phyloP scores from a whole-genome alignment of 331 rosid genomes.

The Telfairia occidentalis region DNA sequence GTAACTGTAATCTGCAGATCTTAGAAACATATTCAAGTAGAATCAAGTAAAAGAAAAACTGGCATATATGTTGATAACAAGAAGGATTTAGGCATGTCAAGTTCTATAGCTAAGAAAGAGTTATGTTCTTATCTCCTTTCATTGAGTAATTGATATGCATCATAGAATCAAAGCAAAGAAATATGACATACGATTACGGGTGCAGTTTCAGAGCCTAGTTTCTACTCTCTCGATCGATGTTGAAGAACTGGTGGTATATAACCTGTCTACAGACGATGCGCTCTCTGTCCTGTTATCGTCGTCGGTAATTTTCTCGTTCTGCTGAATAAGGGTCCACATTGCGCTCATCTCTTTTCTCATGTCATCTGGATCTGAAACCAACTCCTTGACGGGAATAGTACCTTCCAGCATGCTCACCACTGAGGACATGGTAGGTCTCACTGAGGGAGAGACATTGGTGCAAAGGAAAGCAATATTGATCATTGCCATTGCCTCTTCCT shows the following conservation, averaged over 20 bases:
- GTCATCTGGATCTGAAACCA: background rate
- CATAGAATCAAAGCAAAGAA: background rate
- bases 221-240: background rate
- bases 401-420: conserved; percentile 34
- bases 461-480: conserved; percentile 34
- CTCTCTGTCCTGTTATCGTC: background rate
- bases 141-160: no score
- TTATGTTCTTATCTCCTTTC: no score
- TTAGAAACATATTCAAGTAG: background rate
- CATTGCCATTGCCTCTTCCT: conserved; percentile 29
- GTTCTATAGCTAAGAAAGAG: background rate
- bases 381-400: conserved; percentile 18
- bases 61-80: no score
- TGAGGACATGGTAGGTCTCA: conserved; percentile 29
- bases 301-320: background rate
- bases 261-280: background rate
- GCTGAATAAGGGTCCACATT: conserved; percentile 13
- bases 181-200: background rate
- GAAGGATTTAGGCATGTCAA: no score
- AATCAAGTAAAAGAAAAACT: background rate
- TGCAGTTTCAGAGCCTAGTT: background rate
- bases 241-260: background rate
- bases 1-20: background rate
- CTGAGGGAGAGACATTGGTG: conserved; percentile 25
- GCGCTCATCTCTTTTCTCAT: conserved; percentile 7